These are phyloP conservation scores for Trichoderma cornu-damae DNA, from an alignment of 2,329 filamentous ascomycete species.

Conservation along the genomic window DNA sequence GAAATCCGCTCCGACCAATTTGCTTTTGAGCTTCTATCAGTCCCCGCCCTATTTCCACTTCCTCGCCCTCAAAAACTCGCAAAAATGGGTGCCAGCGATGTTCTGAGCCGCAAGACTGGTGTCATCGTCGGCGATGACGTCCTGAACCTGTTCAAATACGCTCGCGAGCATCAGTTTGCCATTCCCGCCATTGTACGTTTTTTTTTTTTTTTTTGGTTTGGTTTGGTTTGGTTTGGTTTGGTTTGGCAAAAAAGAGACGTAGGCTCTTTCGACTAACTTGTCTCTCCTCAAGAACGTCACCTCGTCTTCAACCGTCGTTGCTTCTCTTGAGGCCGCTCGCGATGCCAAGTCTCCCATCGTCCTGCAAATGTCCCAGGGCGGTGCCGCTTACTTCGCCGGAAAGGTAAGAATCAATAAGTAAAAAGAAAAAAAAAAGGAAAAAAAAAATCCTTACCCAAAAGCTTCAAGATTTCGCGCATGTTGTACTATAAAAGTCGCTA, in stretches of 20 bases:
- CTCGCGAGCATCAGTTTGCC: conserved; percentile 80
- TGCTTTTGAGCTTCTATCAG: background rate
- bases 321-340: conserved; percentile 88
- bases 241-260: no score
- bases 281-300: conserved; percentile 65
- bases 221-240: no score
- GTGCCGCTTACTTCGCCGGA: conserved; percentile 87
- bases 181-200: conserved; percentile 66
- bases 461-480: background rate
- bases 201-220: no score
- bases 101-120: conserved; percentile 48
- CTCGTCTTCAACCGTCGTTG: conserved; percentile 72
- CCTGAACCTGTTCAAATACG: conserved; percentile 75
- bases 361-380: conserved; percentile 89
- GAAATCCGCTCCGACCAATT: background rate
- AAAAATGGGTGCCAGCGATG: conserved; percentile 38
- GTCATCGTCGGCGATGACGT: conserved; percentile 53
- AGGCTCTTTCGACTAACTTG: no score
- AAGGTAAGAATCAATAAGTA: no score
- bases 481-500: background rate
- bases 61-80: conserved; percentile 23
- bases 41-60: background rate
- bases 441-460: no score
- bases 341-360: conserved; percentile 89
- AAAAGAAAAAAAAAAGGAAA: no score